These are phyloP conservation scores for Suillus fuscotomentosus DNA, from an alignment of 768 basidiomycete species.

Conservation along the genomic window DNA sequence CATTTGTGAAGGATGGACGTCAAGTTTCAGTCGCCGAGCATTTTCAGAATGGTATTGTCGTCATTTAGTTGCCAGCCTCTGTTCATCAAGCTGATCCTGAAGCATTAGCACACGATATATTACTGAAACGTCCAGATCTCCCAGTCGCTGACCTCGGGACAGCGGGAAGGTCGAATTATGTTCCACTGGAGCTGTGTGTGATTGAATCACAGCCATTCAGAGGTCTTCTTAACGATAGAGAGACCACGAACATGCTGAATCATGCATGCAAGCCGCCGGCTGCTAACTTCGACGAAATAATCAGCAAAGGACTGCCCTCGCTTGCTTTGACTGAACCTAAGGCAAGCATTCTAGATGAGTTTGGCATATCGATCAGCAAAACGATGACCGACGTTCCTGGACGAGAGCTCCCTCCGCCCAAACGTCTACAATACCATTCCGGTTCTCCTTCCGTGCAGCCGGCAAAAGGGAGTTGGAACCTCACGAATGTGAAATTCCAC, in stretches of 20 bases:
- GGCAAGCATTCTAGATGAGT: not conserved
- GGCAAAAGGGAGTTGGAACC: not conserved
- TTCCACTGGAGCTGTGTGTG: not conserved
- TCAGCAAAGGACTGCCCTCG: slow-evolving; percentile 36
- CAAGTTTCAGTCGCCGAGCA: not conserved
- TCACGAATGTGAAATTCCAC: not conserved
- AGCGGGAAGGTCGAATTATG: not conserved
- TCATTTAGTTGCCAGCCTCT: not conserved
- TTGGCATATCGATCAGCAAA: not conserved
- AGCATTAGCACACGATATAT: not conserved
- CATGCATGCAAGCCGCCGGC: not conserved
- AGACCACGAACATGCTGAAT: slow-evolving; percentile 58
- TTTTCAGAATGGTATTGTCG: not conserved
- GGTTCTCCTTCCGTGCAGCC: not conserved
- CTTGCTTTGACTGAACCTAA: not conserved
- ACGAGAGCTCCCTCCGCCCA: not conserved
- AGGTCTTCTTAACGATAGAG: slow-evolving; percentile 56
- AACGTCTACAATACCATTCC: not conserved
- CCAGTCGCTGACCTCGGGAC: not conserved
- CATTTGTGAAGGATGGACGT: slow-evolving; percentile 24
- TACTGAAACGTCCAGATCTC: not conserved
- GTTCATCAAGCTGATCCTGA: not conserved
- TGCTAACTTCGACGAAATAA: not conserved
- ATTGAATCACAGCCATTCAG: slow-evolving; percentile 49
- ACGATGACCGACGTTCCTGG: not conserved